phyloP scores from a whole-genome alignment of 164 flowering plant species.

The Amborella trichopoda region DNA sequence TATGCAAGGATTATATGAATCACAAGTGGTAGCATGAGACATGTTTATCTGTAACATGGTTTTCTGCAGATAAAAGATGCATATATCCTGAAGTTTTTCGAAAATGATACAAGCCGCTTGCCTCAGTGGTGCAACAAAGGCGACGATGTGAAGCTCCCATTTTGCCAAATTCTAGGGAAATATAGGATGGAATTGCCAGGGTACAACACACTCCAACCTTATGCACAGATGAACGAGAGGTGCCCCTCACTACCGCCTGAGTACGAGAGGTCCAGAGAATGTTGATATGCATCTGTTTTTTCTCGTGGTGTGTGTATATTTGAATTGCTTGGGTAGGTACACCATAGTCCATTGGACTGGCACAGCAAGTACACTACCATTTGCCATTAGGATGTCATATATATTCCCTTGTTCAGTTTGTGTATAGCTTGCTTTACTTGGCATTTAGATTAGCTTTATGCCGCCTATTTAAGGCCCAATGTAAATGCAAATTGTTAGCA shows the following conservation, averaged over 20 bases:
- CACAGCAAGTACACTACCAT: too few species aligned
- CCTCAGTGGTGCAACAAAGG: conserved; percentile 91
- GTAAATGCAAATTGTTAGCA: too few species aligned
- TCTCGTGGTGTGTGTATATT: neutral
- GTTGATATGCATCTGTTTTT: conserved; percentile 20
- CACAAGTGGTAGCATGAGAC: too few species aligned
- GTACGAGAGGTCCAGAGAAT: conserved; percentile 43
- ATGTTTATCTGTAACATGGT: too few species aligned
- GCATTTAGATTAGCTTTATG: too few species aligned
- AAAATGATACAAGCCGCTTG: conserved; percentile 57
- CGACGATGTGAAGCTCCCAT: conserved; percentile 69
- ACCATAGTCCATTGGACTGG: too few species aligned
- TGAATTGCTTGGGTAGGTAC: too few species aligned
- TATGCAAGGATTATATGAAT: too few species aligned
- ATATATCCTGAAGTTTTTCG: conserved; percentile 71
- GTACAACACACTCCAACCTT: conserved; percentile 73
- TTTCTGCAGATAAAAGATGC: conserved; percentile 96
- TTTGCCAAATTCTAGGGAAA: conserved; percentile 80
- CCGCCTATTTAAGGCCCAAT: too few species aligned
- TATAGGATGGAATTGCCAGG: conserved; percentile 91
- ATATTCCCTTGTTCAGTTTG: too few species aligned
- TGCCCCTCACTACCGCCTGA: conserved; percentile 88
- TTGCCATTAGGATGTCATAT: too few species aligned
- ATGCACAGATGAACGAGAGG: conserved; percentile 84
- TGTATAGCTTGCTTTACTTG: too few species aligned